A percentile compares a stretch with the other conserved stretches of the same genome.
phyloP scores from a whole-genome alignment of 2,329 filamentous ascomycete genomes.

The Penicillium sp. region DNA sequence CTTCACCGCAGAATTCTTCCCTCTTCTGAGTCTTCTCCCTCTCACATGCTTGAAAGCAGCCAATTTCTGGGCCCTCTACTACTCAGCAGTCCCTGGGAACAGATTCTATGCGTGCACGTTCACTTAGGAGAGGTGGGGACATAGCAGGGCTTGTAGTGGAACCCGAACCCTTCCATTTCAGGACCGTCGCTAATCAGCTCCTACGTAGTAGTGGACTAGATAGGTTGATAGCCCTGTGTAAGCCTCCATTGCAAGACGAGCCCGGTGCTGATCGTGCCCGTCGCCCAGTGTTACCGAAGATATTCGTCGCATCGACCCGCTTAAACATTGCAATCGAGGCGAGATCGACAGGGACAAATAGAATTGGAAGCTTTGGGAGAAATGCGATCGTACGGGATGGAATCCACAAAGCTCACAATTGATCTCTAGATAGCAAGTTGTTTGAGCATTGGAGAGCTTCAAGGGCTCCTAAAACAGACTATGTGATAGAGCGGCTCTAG shows the following conservation, averaged over 20 bases:
- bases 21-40: neutral
- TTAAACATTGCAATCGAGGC: neutral
- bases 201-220: neutral
- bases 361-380: neutral
- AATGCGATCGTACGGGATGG: neutral
- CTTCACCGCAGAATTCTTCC: neutral
- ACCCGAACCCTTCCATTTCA: neutral
- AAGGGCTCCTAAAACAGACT: neutral
- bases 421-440: neutral
- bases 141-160: neutral
- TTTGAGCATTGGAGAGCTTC: neutral
- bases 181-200: neutral
- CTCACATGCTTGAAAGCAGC: neutral
- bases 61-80: neutral
- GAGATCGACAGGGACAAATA: neutral
- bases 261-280: neutral
- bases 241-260: neutral
- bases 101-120: neutral
- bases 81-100: neutral
- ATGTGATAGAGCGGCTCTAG: neutral
- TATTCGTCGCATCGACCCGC: neutral
- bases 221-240: neutral
- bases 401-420: neutral
- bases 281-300: neutral
- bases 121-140: neutral